Percentiles rank a stretch among this genome's conserved stretches.
phyloP scores from a whole-genome alignment of 78 protist species.

The Chrysochromulina tobinii region DNA sequence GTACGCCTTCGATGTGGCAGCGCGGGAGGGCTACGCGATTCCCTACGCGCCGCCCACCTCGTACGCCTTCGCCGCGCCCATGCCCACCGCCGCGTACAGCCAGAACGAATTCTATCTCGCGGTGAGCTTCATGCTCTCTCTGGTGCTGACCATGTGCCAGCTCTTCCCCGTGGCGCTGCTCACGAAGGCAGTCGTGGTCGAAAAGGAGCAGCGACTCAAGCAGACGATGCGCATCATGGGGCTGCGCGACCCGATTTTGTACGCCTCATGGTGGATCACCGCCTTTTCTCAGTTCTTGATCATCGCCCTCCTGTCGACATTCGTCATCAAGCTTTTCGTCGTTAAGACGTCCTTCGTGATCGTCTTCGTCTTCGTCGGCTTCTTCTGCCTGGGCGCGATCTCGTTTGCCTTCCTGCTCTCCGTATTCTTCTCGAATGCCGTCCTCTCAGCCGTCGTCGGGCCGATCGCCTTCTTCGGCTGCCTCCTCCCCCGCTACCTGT shows the following conservation, averaged over 20 bases:
- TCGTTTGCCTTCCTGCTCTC: not conserved
- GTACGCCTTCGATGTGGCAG: not conserved
- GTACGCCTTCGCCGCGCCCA: not conserved
- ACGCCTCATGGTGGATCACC: not conserved
- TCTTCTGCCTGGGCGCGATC: not conserved
- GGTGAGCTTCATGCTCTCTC: not conserved
- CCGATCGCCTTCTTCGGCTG: not conserved
- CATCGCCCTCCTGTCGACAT: not conserved
- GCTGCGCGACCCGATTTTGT: not conserved
- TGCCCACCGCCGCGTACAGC: conserved; percentile 18
- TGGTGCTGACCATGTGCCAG: not conserved
- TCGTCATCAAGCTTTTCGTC: not conserved
- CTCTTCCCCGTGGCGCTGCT: conserved; percentile 39
- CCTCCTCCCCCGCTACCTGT: not conserved
- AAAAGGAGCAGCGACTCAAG: conserved; percentile 5
- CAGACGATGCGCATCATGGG: conserved; percentile 38
- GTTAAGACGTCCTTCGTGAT: not conserved
- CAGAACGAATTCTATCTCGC: conserved; percentile 24
- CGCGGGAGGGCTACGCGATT: not conserved
- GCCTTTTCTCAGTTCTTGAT: not conserved
- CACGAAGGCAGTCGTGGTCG: not conserved
- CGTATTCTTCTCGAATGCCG: not conserved
- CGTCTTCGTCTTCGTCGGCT: not conserved
- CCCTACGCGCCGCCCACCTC: not conserved
- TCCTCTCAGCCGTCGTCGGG: conserved; percentile 3